Base-by-base conservation (phyloP, 495 filamentous ascomycete genomes). In the Cercophora sp. region DNA sequence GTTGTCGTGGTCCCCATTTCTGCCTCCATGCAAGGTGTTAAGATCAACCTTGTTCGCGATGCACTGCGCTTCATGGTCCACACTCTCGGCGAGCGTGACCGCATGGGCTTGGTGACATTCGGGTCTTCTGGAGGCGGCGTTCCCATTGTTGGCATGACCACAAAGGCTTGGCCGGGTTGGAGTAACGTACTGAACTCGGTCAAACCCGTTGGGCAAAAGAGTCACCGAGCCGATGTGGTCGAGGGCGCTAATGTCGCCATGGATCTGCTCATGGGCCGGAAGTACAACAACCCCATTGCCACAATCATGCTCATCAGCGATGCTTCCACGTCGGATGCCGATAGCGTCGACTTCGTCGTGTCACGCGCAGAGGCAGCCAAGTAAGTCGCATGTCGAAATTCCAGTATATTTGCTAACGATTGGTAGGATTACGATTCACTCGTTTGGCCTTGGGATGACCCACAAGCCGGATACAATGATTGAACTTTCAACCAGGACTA, bases 391-490 rank as follows among this genome's bases (percentile, higher is more conserved):
- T n/a, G n/a, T n/a, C n/a, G n/a, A n/a, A n/a, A n/a, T n/a, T n/a
- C n/a, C n/a, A n/a, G n/a, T n/a, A n/a, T n/a, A n/a, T n/a, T n/a
- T n/a, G n/a, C n/a, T n/a, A n/a, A n/a, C n/a, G n/a, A n/a, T n/a
- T n/a, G n/a, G n/a, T n/a, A n/a, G n/a, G 88, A 92, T 99, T 61
- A 82, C 87, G 29, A 96, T 99, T 51, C 90, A 97, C 67, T 96
- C 94, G 0, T 97, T 97, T 61, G 93, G 93, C 36, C 81, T 99
- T 29, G 93, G 93, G 22, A 80, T 96, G 70, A 96, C 93, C 0
- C 93, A 99, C 70, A 99, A 99, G 69, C 93, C 93, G 5, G 94
- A 97, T 65, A 96, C 91, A 0, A 94, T 99, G 88, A 96, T 99
- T 44, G 93, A 97, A 62, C 72, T 99, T 2, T 96, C 94, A 5